phyloP scores from a whole-genome alignment of 352 stramenopile genomes.

The Blastocystis hominis region DNA sequence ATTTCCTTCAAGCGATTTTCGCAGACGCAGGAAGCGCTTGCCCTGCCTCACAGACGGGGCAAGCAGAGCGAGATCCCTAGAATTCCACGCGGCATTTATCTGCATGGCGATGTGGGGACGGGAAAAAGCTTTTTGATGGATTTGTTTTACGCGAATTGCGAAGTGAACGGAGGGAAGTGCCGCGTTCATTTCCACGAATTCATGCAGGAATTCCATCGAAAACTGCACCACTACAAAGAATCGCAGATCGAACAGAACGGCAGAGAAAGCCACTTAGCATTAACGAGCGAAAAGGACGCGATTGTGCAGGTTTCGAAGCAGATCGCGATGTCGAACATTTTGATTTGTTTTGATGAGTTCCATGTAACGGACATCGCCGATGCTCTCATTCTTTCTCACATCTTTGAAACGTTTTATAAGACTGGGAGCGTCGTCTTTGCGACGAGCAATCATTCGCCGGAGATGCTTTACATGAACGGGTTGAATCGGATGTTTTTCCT shows the following conservation, averaged over 20 bases:
- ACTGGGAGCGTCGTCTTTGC: constrained; percentile 81
- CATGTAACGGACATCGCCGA: constrained; percentile 81
- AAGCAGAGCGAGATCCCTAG: background rate
- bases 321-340: constrained; percentile 15
- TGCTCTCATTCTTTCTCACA: constrained; percentile 84
- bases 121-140: constrained; percentile 93
- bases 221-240: constrained; percentile 80
- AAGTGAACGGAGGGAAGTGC: constrained; percentile 54
- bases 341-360: constrained; percentile 58
- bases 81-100: constrained; percentile 73
- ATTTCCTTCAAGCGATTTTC: background rate
- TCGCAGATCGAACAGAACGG: constrained; percentile 68
- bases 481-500: constrained; percentile 89
- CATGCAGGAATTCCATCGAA: constrained; percentile 85
- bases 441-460: constrained; percentile 83
- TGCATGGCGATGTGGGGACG: constrained; percentile 83
- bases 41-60: constrained; percentile 9
- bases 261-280: constrained; percentile 73
- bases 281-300: constrained; percentile 53
- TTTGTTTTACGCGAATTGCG: constrained; percentile 72
- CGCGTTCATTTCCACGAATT: constrained; percentile 93
- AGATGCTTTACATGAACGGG: constrained; percentile 83
- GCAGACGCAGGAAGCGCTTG: background rate
- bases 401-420: constrained; percentile 81
- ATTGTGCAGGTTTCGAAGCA: constrained; percentile 57